Evolutionary conservation across 176 grass and related monocot genomes (phyloP).

Genomic region (Eleusine indica): DNA sequence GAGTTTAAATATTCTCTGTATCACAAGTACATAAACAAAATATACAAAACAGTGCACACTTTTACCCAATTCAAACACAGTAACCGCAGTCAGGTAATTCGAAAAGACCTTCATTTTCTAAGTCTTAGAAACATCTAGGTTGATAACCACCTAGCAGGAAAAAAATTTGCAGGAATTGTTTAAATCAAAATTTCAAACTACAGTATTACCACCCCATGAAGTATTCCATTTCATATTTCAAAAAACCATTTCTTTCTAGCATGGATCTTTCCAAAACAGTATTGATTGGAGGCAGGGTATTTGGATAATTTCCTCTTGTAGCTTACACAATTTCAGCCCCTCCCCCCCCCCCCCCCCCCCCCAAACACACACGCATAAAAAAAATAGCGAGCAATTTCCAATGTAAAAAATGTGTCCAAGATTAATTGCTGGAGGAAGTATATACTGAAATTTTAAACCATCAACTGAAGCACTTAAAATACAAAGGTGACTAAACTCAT

Average conservation of each 20-base stretch:
- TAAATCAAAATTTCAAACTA: background rate
- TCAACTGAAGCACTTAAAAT: conserved; percentile 21
- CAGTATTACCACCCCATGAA: background rate
- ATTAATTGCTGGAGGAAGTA: background rate
- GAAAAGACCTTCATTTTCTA: conserved; percentile 1
- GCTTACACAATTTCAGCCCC: too few relatives aligned
- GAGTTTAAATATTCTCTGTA: conserved; percentile 17
- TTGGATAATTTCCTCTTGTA: too few relatives aligned
- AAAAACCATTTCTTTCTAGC: too few relatives aligned
- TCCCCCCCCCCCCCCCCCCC: too few relatives aligned
- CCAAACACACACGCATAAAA: background rate
- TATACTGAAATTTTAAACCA: conserved; percentile 15
- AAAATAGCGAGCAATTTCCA: background rate
- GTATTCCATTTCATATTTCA: background rate
- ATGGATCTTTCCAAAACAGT: too few relatives aligned
- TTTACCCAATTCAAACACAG: background rate
- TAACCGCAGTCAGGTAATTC: conserved; percentile 11
- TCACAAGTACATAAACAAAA: background rate
- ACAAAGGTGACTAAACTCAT: conserved; percentile 12
- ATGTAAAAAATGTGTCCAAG: background rate
- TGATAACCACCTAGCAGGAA: conserved; percentile 24
- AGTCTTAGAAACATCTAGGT: conserved; percentile 18
- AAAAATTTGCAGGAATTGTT: background rate
- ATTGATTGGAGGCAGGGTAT: too few relatives aligned
- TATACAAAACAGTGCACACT: background rate